Conservation (phyloP, 2,329 filamentous ascomycete genomes). For the Teratosphaeria destructans region DNA sequence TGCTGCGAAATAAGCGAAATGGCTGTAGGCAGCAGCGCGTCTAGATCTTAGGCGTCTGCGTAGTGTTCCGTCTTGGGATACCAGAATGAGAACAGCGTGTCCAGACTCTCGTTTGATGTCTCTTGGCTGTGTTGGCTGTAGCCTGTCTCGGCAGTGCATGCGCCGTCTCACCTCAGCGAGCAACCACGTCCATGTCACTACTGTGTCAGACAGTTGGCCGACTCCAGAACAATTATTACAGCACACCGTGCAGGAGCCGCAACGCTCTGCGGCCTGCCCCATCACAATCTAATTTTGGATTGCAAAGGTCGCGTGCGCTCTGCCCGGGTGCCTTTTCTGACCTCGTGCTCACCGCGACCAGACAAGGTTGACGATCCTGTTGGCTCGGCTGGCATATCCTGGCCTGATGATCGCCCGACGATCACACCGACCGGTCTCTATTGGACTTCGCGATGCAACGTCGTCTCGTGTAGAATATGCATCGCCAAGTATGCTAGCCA, state of each 20-base stretch:
- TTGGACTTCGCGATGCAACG: neutral
- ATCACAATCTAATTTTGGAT: neutral
- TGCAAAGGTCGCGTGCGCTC: neutral
- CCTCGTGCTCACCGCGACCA: neutral
- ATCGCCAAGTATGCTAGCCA: neutral
- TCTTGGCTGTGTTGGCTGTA: too few relatives aligned
- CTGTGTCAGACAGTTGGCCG: too few relatives aligned
- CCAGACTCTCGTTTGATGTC: too few relatives aligned
- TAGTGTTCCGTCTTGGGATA: neutral
- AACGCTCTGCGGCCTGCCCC: neutral
- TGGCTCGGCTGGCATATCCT: neutral
- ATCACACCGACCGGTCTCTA: neutral
- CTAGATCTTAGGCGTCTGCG: neutral
- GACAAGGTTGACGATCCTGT: neutral
- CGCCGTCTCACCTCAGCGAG: too few relatives aligned
- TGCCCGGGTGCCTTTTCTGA: neutral
- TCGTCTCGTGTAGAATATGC: neutral
- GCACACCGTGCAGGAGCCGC: neutral
- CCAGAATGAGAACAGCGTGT: neutral
- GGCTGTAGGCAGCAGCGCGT: neutral
- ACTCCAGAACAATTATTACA: too few relatives aligned
- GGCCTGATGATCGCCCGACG: neutral
- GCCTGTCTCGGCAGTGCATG: too few relatives aligned
- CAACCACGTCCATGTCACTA: too few relatives aligned
- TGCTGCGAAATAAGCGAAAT: slow-evolving; percentile 6